Evolutionary conservation across 768 basidiomycete species (phyloP), one percentile per base, ranked within the genome.

Genomic region (Hypholoma sublateritium): DNA sequence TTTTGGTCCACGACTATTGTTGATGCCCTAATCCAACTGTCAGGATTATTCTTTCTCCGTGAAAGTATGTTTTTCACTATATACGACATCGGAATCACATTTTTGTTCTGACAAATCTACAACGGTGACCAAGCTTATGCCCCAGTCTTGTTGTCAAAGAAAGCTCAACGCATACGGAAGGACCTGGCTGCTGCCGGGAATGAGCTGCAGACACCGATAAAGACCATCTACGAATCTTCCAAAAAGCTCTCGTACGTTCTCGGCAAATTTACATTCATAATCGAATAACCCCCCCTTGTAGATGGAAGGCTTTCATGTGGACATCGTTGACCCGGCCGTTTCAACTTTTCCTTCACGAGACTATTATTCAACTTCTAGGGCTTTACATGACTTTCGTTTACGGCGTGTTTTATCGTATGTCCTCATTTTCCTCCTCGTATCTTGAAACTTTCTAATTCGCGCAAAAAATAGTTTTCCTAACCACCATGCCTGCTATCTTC

Each of bases 351-450:
- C 62, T 53, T 1, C 65, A 64, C 4, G 89, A 92, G 65, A 81
- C 85, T 0, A 88, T 91, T 61, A 74, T 89, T n/a, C 88, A 89
- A 61, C 67, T 89, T 2, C 70, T 91, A 9, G 84, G 85, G 0
- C 2, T 84, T 1, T 91, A 89, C 59, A 82, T 88, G 80, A 83
- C 87, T 0, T 84, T 88, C 59, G 65, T 88, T 12, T 93, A 87
- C 55, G 90, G 86, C 5, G 63, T 76, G 0, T 69, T 85, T 36
- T 88, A 86, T 57, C 59, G 85, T 84, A 61, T 48, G 82, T 69
- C 28, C 41, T 19, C 21, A n/a, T 37, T 46, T 41, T 13, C 17
- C 39, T 43, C 16, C 12, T 51, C n/a, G 14, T 17, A n/a, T 34
- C 11, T 46, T 24, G 4, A 11, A 13, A 21, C 19, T 13, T 32